Conservation (phyloP, 768 basidiomycete species). For the Lactifluus pinguis region DNA sequence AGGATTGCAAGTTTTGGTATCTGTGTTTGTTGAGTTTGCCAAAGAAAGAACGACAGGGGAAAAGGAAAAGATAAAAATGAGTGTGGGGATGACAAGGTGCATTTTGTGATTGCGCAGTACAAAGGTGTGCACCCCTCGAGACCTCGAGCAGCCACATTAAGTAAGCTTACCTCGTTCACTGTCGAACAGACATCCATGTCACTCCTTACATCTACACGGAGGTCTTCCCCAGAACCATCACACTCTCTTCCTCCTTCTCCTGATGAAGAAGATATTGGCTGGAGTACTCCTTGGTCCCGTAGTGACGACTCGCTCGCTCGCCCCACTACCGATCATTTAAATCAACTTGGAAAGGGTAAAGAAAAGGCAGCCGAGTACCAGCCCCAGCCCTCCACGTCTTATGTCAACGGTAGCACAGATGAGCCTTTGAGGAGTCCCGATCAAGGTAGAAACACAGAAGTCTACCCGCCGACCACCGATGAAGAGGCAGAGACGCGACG, state of each 20-base stretch:
- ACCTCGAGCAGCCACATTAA: too few species aligned
- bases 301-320: constrained; percentile 2
- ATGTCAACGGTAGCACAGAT: constrained; percentile 5
- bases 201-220: neutral
- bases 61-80: constrained; percentile 42
- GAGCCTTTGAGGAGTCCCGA: neutral
- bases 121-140: too few species aligned
- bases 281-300: constrained; percentile 3
- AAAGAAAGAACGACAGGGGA: constrained; percentile 16
- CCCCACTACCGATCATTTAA: neutral
- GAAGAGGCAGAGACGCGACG: constrained; percentile 58
- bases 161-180: neutral
- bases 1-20: constrained; percentile 41
- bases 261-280: constrained; percentile 14
- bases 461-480: constrained; percentile 61
- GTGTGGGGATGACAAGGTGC: constrained; percentile 33
- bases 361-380: neutral
- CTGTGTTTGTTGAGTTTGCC: constrained; percentile 30
- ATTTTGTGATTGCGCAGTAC: constrained; percentile 11
- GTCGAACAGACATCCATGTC: constrained; percentile 3
- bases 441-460: constrained; percentile 12
- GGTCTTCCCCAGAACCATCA: neutral
- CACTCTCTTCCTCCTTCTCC: constrained; percentile 9
- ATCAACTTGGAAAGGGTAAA: constrained; percentile 15
- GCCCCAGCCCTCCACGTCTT: neutral